phyloP scores from a whole-genome alignment of 306 rosid genomes.

The Psophocarpus tetragonolobus region DNA sequence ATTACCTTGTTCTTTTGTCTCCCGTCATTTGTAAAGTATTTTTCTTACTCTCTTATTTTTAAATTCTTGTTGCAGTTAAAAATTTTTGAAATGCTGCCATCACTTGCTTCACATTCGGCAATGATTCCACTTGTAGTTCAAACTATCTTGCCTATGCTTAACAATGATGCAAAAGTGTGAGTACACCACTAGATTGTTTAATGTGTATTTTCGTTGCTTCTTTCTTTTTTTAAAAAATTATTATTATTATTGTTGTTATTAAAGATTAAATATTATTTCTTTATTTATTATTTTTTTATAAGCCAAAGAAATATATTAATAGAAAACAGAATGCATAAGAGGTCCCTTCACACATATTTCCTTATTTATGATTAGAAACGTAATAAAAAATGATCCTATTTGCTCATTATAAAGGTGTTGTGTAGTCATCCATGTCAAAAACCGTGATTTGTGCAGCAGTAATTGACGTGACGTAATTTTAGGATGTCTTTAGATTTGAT shows the following conservation, averaged over 20 bases:
- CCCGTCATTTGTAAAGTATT: slow-evolving; percentile 13
- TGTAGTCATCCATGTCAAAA: no score
- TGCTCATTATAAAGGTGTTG: no score
- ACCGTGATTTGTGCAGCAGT: no score
- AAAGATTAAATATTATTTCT: no score
- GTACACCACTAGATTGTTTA: slow-evolving; percentile 41
- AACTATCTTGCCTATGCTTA: slow-evolving; percentile 89
- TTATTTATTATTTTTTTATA: no score
- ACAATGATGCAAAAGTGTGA: slow-evolving; percentile 72
- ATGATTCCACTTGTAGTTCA: slow-evolving; percentile 88
- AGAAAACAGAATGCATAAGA: no score
- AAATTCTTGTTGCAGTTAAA: slow-evolving; percentile 65
- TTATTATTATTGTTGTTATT: background rate
- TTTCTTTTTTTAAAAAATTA: background rate
- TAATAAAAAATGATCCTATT: no score
- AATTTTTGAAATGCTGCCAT: slow-evolving; percentile 76
- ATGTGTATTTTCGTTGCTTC: slow-evolving; percentile 21
- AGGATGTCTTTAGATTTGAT: no score
- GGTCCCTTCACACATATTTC: no score
- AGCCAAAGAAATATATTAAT: no score
- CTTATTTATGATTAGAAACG: no score
- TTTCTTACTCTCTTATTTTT: slow-evolving; percentile 26
- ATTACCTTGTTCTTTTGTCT: slow-evolving; percentile 23
- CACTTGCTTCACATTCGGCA: slow-evolving; percentile 85
- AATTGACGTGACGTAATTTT: no score